These are phyloP conservation scores for Microdochium bolleyi DNA, from an alignment of 2,329 filamentous ascomycete genomes.

Conservation along the genomic window DNA sequence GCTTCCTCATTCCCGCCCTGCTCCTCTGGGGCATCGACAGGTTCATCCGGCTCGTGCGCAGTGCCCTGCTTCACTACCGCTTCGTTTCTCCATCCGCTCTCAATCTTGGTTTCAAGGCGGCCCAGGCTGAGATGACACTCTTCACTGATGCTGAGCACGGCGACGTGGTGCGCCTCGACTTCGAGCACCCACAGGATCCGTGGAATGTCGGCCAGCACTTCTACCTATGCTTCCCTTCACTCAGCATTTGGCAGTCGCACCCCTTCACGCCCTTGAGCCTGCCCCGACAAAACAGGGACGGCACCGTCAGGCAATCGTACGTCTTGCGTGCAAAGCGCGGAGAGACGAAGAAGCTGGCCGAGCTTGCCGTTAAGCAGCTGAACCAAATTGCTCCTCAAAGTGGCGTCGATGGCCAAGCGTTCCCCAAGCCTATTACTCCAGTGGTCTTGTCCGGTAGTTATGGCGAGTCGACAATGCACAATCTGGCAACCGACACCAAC, in stretches of 20 bases:
- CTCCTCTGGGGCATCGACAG: conserved; percentile 60
- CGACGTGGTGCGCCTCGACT: conserved; percentile 58
- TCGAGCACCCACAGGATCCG: conserved; percentile 47
- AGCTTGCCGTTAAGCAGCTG: conserved; percentile 30
- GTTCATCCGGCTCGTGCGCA: conserved; percentile 47
- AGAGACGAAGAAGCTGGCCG: conserved; percentile 48
- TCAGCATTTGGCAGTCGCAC: conserved; percentile 65
- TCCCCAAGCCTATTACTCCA: conserved; percentile 28
- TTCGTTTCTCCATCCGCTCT: conserved; percentile 29
- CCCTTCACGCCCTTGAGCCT: conserved; percentile 59
- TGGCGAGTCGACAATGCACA: conserved; percentile 39
- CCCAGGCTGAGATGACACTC: conserved; percentile 38
- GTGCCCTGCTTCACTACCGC: conserved; percentile 52
- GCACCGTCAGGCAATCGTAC: conserved; percentile 42
- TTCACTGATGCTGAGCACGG: conserved; percentile 49
- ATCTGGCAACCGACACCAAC: conserved; percentile 30
- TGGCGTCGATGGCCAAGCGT: neutral
- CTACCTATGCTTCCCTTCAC: conserved; percentile 58
- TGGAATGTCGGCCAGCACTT: conserved; percentile 67
- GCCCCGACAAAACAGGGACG: conserved; percentile 28
- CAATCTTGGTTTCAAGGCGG: conserved; percentile 44
- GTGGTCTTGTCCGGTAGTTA: conserved; percentile 58
- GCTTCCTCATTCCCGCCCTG: conserved; percentile 61
- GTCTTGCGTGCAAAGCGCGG: conserved; percentile 50
- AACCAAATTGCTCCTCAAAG: too few species aligned